A percentile compares a stretch with the other conserved stretches of the same genome.
Evolutionary conservation across 139 green algal species (phyloP).

Genomic region (Chlamydomonas sphaeroides): DNA sequence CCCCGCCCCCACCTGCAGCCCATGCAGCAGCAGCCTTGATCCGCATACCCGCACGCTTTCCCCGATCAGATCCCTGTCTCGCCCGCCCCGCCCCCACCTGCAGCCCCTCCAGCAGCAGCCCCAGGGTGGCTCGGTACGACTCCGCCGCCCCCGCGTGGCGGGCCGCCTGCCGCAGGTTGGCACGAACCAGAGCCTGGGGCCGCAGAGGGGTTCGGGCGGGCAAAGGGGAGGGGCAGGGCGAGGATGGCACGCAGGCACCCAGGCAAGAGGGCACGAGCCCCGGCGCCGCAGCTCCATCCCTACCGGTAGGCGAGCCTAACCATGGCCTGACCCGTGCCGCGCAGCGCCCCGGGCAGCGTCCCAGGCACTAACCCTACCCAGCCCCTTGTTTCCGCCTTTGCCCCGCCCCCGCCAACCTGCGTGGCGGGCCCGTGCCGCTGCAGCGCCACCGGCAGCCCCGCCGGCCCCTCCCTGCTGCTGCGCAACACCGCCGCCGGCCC

Average conservation of each 20-base stretch:
- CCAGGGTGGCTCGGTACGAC: not conserved
- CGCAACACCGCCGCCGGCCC: not conserved
- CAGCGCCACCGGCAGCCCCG: not conserved
- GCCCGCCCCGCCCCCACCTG: not conserved
- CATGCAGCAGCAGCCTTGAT: not conserved
- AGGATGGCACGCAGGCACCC: too few species aligned
- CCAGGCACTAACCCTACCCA: too few species aligned
- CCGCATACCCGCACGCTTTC: too few species aligned
- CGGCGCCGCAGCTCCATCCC: too few species aligned
- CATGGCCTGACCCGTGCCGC: too few species aligned
- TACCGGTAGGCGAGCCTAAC: too few species aligned
- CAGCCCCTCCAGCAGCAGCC: conserved; percentile 21
- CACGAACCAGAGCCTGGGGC: not conserved
- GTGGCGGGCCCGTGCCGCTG: not conserved
- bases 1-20: conserved; percentile 5
- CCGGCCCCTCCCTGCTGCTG: not conserved
- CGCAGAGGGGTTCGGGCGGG: not conserved
- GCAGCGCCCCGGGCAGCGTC: too few species aligned
- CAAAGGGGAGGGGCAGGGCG: too few species aligned
- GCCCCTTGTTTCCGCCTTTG: too few species aligned
- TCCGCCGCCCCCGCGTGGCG: not conserved
- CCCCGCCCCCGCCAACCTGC: too few species aligned
- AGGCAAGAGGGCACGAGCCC: too few species aligned
- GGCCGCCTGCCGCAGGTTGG: not conserved
- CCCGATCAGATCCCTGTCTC: too few species aligned